Evolutionary conservation across 2,329 filamentous ascomycete genomes (phyloP).

Genomic region (Stachybotrys elegans): DNA sequence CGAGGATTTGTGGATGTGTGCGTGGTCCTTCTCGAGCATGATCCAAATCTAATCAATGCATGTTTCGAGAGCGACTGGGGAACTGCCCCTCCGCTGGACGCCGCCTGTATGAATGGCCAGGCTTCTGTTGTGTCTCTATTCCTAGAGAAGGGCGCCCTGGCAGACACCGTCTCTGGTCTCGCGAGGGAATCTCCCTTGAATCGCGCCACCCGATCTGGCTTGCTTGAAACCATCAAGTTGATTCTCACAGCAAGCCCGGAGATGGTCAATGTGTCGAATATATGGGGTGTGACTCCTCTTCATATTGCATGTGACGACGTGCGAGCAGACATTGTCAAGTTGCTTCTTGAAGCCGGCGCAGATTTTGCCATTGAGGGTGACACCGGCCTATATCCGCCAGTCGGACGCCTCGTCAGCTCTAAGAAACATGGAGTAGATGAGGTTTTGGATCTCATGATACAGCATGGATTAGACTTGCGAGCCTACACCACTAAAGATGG

Average conservation of each 20-base stretch:
- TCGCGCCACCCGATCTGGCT: conserved; percentile 9
- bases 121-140: conserved; percentile 10
- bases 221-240: conserved; percentile 11
- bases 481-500: conserved; percentile 4
- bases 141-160: conserved; percentile 13
- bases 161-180: conserved; percentile 6
- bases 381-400: too few relatives aligned
- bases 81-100: conserved; percentile 11
- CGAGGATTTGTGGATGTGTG: conserved; percentile 10
- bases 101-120: conserved; percentile 9
- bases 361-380: too few relatives aligned
- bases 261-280: conserved; percentile 10
- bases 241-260: conserved; percentile 12
- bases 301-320: conserved; percentile 10
- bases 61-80: conserved; percentile 9
- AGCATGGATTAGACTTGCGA: conserved; percentile 14
- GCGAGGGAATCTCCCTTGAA: conserved; percentile 13
- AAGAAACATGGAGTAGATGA: too few relatives aligned
- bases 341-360: conserved; percentile 16
- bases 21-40: conserved; percentile 12
- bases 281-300: conserved; percentile 11
- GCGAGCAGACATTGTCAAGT: conserved; percentile 6
- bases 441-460: conserved; percentile 11
- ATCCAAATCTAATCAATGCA: conserved; percentile 14
- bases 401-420: too few relatives aligned